Percentiles rank a stretch among this genome's conserved stretches.
phyloP scores from a whole-genome alignment of 768 basidiomycete genomes.

The Cubamyces sp. region DNA sequence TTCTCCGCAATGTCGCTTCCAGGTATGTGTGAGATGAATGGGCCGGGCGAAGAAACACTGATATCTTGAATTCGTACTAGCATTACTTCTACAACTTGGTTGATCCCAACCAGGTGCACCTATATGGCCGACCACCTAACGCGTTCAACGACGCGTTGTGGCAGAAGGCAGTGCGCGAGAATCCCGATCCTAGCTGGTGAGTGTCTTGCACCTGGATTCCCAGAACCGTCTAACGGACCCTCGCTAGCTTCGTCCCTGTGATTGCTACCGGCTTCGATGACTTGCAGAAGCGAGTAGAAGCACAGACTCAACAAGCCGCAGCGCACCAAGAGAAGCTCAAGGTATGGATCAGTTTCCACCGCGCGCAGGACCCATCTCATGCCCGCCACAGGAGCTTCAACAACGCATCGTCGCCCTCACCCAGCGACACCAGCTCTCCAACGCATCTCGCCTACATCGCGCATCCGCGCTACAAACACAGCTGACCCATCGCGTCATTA shows the following conservation, averaged over 20 bases:
- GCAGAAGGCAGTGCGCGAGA: slow-evolving; percentile 80
- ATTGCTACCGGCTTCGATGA: slow-evolving; percentile 84
- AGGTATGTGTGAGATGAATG: slow-evolving; percentile 48
- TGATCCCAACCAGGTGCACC: slow-evolving; percentile 62
- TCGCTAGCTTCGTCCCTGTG: slow-evolving; percentile 71
- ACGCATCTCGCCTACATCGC: slow-evolving; percentile 67
- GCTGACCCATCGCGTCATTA: slow-evolving; percentile 68
- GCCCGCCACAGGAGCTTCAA: slow-evolving; percentile 57
- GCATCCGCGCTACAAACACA: slow-evolving; percentile 68
- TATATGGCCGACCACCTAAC: slow-evolving; percentile 75
- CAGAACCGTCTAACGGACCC: background rate
- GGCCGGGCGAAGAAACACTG: slow-evolving; percentile 1
- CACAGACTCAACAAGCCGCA: slow-evolving; percentile 67
- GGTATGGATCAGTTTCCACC: slow-evolving; percentile 35
- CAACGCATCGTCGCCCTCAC: slow-evolving; percentile 62
- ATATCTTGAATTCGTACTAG: slow-evolving; percentile 40
- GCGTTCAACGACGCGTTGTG: slow-evolving; percentile 72
- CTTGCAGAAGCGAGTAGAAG: slow-evolving; percentile 75
- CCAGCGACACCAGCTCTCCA: slow-evolving; percentile 66
- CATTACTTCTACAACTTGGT: slow-evolving; percentile 87
- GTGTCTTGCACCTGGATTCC: slow-evolving; percentile 25
- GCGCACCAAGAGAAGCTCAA: slow-evolving; percentile 71
- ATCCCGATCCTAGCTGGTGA: slow-evolving; percentile 81
- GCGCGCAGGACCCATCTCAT: background rate
- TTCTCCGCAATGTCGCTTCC: slow-evolving; percentile 76